A percentile compares a stretch with the other conserved stretches of the same genome.
These are phyloP conservation scores for Ascomycota sp. DNA, from an alignment of 2,329 filamentous ascomycete species.

Conservation along the genomic window DNA sequence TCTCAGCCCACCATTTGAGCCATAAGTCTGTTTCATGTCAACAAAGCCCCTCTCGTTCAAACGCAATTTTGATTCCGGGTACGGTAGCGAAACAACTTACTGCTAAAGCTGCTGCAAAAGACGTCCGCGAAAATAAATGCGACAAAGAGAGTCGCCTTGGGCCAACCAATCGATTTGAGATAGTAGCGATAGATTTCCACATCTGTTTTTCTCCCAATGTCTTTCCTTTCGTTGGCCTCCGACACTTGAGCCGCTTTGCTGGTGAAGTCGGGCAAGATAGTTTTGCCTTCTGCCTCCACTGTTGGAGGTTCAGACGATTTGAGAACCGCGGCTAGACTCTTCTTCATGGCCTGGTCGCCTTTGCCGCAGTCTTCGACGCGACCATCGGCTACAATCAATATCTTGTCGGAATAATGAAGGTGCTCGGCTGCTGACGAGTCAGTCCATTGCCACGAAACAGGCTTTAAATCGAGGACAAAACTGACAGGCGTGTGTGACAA, in stretches of 20 bases:
- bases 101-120: slow-evolving; percentile 2
- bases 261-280: background rate
- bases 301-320: background rate
- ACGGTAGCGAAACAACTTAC: too few species aligned
- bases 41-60: too few species aligned
- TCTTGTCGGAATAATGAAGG: slow-evolving; percentile 3
- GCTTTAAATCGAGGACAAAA: slow-evolving; percentile 1
- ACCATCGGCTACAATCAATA: slow-evolving; percentile 1
- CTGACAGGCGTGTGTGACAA: slow-evolving; percentile 2
- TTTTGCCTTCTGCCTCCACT: background rate
- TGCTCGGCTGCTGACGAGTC: slow-evolving; percentile 1
- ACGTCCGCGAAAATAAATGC: slow-evolving; percentile 2
- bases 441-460: slow-evolving; percentile 1
- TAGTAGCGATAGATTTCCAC: slow-evolving; percentile 5
- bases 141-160: slow-evolving; percentile 2
- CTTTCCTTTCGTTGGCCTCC: slow-evolving; percentile 1
- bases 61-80: too few species aligned
- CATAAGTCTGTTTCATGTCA: slow-evolving; percentile 6
- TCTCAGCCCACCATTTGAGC: slow-evolving; percentile 13
- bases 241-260: slow-evolving; percentile 1
- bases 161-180: slow-evolving; percentile 3
- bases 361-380: slow-evolving; percentile 1
- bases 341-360: background rate
- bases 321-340: background rate
- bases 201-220: slow-evolving; percentile 2